Evolutionary conservation across 805 yeast genomes (phyloP).

Genomic region (Starmerella kuoi): DNA sequence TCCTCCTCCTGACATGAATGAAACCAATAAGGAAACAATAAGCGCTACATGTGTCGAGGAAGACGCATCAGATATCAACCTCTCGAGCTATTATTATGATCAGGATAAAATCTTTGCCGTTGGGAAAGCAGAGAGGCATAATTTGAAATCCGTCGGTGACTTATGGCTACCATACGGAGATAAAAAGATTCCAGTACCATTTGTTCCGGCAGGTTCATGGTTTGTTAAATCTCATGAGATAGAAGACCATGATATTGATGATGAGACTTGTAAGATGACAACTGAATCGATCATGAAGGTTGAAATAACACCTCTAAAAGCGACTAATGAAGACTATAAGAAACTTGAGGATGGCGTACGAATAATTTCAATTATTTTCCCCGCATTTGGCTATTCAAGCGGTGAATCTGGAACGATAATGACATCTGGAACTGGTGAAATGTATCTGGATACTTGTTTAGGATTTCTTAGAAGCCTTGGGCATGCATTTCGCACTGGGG

Average conservation of each 20-base stretch:
- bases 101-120: no score
- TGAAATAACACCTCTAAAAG: not conserved
- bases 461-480: slow-evolving; percentile 60
- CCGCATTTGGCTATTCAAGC: slow-evolving; percentile 54
- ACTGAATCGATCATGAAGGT: not conserved
- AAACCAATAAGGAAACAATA: no score
- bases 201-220: not conserved
- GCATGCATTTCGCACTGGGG: slow-evolving; percentile 67
- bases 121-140: no score
- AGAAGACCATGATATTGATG: not conserved
- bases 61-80: no score
- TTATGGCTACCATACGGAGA: not conserved
- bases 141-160: no score
- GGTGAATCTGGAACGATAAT: slow-evolving; percentile 86
- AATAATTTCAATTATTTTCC: slow-evolving; percentile 48
- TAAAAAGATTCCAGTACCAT: not conserved
- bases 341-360: slow-evolving; percentile 46
- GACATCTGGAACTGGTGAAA: slow-evolving; percentile 71
- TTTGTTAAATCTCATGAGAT: not conserved
- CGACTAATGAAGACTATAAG: not conserved
- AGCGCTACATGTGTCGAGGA: no score
- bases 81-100: no score
- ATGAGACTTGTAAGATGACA: not conserved
- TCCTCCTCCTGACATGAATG: no score
- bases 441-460: slow-evolving; percentile 71